Base-by-base conservation (phyloP, 164 flowering plant species). In the Protea cynaroides region DNA sequence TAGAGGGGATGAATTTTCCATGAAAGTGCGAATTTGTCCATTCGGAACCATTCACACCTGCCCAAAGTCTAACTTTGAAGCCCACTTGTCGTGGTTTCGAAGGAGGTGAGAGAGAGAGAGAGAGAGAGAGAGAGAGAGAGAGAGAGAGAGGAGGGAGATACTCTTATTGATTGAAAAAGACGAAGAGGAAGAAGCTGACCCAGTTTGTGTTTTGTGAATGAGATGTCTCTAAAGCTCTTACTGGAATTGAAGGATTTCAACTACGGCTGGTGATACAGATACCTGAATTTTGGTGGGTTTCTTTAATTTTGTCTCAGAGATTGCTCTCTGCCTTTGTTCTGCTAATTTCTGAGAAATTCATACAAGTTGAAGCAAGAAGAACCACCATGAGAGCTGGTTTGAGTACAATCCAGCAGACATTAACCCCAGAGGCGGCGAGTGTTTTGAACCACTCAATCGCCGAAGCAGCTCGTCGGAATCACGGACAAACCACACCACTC, bases 401-500 rank as follows among this genome's bases (percentile, higher is more conserved):
- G 54, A 83, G 84, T 61, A 86, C 97, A 73, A 87, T 92, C 71
- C 90, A 80, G 73, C 97, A 89, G 66, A 87, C 96, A 47, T 79
- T 95, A 50, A 95, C 97, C 19, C 84, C 92, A 29, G 99, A 95
- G 69, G 97, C 98, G 65, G 86, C 96, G 54, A 82, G 70, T 61
- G 89, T 92, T 7, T 62, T 95, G 62, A 90, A 83, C 81, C 98
- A 85, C 37, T 83, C 98, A 6, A 87, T 95, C 11, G 82, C 83
- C 12, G 97, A 90, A 61, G 97, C 99, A 0, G 82, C 79, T 1
- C 82, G 98, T 1, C 76, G 98, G 9, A 87, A 82, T 68, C 97
- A 95, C 72, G 87, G 95, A 51, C 99, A 95, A 56, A 87, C 96
- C 10, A 92, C 99, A 62, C 99, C 99, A 38, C 86, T 95, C 0